Percentiles rank a stretch among this genome's conserved stretches.
These are phyloP conservation scores for Hymenoscyphus fructigenus DNA, from an alignment of 2,329 filamentous ascomycete genomes.

Conservation along the genomic window DNA sequence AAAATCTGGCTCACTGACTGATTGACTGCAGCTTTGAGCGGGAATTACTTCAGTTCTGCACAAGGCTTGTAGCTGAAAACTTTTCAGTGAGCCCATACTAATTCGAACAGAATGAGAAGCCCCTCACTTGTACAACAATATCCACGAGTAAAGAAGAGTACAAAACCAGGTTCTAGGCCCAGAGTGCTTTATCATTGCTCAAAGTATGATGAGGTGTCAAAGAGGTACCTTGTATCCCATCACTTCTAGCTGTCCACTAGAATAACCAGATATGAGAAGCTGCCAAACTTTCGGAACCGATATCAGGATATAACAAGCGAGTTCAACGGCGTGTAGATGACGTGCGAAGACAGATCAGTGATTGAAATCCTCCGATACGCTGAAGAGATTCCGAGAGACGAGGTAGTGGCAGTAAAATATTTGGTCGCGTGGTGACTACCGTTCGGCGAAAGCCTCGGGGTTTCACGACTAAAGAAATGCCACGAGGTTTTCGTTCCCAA, in stretches of 20 bases:
- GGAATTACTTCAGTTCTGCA: too few species aligned
- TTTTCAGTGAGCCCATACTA: neutral
- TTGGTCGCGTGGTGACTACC: neutral
- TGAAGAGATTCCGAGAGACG: neutral
- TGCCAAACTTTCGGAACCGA: neutral
- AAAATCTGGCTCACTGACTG: too few species aligned
- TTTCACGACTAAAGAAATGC: neutral
- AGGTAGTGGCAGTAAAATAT: neutral
- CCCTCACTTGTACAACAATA: neutral
- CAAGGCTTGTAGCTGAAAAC: too few species aligned
- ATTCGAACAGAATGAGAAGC: neutral
- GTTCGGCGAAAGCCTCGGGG: neutral
- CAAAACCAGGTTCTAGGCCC: neutral
- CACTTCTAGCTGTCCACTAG: neutral
- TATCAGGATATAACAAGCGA: neutral
- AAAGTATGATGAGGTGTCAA: constrained; percentile 1
- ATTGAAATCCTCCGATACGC: neutral
- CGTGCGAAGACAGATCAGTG: neutral
- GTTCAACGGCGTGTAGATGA: neutral
- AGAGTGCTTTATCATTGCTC: neutral
- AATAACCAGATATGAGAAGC: neutral
- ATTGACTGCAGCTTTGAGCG: too few species aligned
- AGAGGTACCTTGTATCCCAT: neutral
- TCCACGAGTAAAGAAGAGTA: too few species aligned
- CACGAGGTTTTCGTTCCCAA: neutral